Base-by-base conservation (phyloP, 2,329 filamentous ascomycete genomes). In the Penicillium sp. region DNA sequence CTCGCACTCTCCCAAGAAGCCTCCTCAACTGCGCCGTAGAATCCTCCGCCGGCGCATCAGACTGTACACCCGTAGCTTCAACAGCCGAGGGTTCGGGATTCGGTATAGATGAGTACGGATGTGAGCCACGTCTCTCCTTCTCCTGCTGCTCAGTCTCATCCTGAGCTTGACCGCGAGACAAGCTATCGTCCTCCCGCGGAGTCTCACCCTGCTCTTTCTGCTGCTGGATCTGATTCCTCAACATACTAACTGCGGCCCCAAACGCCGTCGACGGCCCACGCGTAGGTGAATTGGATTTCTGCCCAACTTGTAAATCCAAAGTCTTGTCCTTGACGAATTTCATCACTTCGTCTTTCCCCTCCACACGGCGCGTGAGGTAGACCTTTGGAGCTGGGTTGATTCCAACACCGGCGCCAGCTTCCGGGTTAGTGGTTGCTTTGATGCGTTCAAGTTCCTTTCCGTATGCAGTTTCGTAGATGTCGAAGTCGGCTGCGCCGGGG, bases 391-490 rank as follows among this genome's bases (percentile, higher is more conserved):
- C 65, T 21, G 73, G 2, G 10, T 9, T 4, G 12, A 12, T 13
- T 9, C 12, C 12, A n/a, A 15, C 13, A 18, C 43, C 43, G 27
- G 43, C 43, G 43, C 43, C 32, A 17, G 43, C 30, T 30, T n/a
- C 18, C 61, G 65, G 65, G 21, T 66, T 61, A 20, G 68, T 59
- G n/a, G 63, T 70, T 44, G 64, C 60, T 56, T 76, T 71, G 63
- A 97, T 93, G 13, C 87, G 82, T 52, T 88, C 82, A 23, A 94
- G 83, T 73, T 97, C 90, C 54, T 89, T 84, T 65, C 90, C 85
- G 68, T 96, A 97, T 0, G 93, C 93, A 1, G 83, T 84, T 69
- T 96, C 90, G 69, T 96, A 97, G 51, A 97, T 87, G 66, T 94
- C 86, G 62, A 90, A 90, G 54, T 95, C 91, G 5, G 90, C 89